A percentile compares a stretch with the other conserved stretches of the same genome.
These are phyloP conservation scores for Salix exigua DNA, from an alignment of 345 rosid genomes.

Conservation along the genomic window DNA sequence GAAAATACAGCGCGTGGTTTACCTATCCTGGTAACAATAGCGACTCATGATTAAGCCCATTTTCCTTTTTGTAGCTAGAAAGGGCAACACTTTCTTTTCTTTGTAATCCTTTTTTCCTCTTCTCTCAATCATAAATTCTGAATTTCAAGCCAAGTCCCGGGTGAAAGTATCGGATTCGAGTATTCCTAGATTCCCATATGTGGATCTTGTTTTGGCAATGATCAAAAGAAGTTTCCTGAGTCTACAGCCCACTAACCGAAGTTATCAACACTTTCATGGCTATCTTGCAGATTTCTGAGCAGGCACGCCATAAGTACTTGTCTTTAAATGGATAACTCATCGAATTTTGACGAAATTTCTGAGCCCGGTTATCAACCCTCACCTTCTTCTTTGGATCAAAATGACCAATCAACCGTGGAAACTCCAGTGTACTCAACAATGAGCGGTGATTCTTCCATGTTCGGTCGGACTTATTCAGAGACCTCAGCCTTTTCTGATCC, in stretches of 20 bases:
- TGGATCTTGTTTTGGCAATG: conserved; percentile 23
- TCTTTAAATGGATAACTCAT: conserved; percentile 40
- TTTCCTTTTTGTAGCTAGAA: conserved; percentile 42
- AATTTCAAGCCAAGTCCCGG: conserved; percentile 25
- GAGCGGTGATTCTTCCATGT: conserved; percentile 52
- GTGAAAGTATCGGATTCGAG: conserved; percentile 15
- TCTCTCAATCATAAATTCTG: conserved; percentile 16
- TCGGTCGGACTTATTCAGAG: conserved; percentile 58
- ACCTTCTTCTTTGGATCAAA: conserved; percentile 48
- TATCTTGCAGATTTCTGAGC: conserved; percentile 33
- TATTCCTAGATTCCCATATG: background rate
- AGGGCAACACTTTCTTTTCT: conserved; percentile 13
- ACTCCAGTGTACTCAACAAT: conserved; percentile 52
- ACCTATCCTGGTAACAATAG: conserved; percentile 31
- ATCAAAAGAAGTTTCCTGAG: conserved; percentile 2
- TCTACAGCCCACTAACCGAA: conserved; percentile 21
- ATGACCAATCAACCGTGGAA: conserved; percentile 47
- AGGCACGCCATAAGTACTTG: background rate
- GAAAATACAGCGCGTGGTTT: conserved; percentile 29
- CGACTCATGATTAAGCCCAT: conserved; percentile 38
- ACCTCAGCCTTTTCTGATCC: conserved; percentile 61
- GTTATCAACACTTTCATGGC: conserved; percentile 17
- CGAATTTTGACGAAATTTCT: conserved; percentile 41
- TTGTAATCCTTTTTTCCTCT: conserved; percentile 7
- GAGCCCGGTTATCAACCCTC: conserved; percentile 54